phyloP scores from a whole-genome alignment of 2,329 filamentous ascomycete genomes.

The Penicillium sclerotiorum region DNA sequence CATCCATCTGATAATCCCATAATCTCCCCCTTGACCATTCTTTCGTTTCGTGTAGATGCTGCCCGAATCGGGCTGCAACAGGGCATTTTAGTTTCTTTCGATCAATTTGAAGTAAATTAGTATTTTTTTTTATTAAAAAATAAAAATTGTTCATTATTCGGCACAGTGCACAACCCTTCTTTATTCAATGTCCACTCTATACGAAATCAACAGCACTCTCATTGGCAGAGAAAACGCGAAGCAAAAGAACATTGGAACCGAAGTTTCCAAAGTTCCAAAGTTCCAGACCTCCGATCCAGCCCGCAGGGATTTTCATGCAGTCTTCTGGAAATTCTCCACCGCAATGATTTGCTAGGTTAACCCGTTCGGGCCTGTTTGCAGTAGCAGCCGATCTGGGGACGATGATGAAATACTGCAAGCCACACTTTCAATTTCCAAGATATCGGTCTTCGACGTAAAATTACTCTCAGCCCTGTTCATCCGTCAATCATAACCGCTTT shows the following conservation, averaged over 20 bases:
- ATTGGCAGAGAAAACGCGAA: no score
- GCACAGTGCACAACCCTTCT: no score
- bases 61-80: neutral
- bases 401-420: neutral
- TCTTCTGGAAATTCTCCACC: slow-evolving; percentile 24
- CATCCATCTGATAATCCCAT: neutral
- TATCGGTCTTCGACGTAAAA: no score
- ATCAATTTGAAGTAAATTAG: no score
- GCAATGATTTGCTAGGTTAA: slow-evolving; percentile 15
- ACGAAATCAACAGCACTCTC: no score
- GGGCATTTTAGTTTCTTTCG: no score
- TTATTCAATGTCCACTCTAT: no score
- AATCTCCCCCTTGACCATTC: slow-evolving; percentile 1
- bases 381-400: slow-evolving; percentile 1
- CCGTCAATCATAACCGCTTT: no score
- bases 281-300: slow-evolving; percentile 3
- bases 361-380: slow-evolving; percentile 18
- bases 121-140: no score
- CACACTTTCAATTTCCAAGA: neutral
- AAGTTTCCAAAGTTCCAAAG: no score
- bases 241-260: no score
- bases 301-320: neutral
- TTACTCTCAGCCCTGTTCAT: no score
- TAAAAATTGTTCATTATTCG: neutral
- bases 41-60: slow-evolving; percentile 16